These are phyloP conservation scores for Fusarium coffeatum DNA, from an alignment of 2,329 filamentous ascomycete species.

Conservation along the genomic window DNA sequence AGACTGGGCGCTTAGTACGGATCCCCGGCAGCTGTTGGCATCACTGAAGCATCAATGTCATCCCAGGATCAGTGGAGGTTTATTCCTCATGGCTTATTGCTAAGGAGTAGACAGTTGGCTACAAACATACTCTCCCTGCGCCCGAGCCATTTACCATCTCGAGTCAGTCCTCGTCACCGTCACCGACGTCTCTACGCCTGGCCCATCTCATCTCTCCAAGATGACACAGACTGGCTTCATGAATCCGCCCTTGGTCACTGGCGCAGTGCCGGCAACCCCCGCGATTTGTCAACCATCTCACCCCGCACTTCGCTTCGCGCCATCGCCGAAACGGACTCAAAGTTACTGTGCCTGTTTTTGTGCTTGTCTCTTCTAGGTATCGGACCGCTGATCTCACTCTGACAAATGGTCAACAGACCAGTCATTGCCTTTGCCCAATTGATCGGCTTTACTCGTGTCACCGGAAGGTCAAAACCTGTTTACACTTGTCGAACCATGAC, in stretches of 20 bases:
- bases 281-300: conserved; percentile 1
- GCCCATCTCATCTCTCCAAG: not conserved
- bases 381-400: conserved; percentile 3
- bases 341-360: not conserved
- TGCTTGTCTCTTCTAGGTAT: not conserved
- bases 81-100: not conserved
- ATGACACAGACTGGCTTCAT: conserved; percentile 54
- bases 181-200: not conserved
- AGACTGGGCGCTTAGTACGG: conserved; percentile 8
- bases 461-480: conserved; percentile 53
- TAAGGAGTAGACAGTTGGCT: not conserved
- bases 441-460: conserved; percentile 52
- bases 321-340: conserved; percentile 1
- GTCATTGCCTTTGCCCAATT: conserved; percentile 50
- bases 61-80: not conserved
- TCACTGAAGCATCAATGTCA: not conserved
- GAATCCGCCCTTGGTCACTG: conserved; percentile 63
- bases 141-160: not conserved
- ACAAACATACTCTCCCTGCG: not conserved
- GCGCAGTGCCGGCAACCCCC: conserved; percentile 58
- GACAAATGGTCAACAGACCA: conserved; percentile 50
- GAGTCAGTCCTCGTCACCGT: not conserved
- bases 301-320: conserved; percentile 10
- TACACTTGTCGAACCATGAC: conserved; percentile 52
- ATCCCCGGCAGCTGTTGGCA: not conserved